Percentiles rank a stretch among this genome's conserved stretches.
Conservation (phyloP, 257 asterid genomes). For the Salvia miltiorrhiza region DNA sequence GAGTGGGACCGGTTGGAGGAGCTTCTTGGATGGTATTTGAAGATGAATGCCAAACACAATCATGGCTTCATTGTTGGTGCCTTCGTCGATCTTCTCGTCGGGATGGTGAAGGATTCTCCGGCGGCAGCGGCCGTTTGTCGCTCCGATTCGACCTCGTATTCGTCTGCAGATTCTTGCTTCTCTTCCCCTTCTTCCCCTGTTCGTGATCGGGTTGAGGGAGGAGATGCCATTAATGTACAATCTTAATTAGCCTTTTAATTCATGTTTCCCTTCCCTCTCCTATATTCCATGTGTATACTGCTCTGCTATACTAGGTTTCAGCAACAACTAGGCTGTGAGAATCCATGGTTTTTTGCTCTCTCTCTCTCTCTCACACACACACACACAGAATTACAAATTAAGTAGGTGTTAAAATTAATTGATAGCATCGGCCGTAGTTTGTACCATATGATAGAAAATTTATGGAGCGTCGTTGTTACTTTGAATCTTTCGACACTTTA, state of each 20-base stretch:
- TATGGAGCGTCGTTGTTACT: neutral
- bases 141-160: slow-evolving; percentile 35
- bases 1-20: slow-evolving; percentile 86
- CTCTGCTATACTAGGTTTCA: slow-evolving; percentile 20
- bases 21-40: slow-evolving; percentile 74
- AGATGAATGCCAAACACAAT: slow-evolving; percentile 59
- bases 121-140: slow-evolving; percentile 15
- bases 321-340: slow-evolving; percentile 1
- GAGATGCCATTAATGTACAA: slow-evolving; percentile 13
- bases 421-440: neutral
- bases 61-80: slow-evolving; percentile 77
- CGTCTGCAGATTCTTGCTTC: slow-evolving; percentile 54
- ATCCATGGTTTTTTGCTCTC: neutral
- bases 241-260: slow-evolving; percentile 13
- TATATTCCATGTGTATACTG: slow-evolving; percentile 19
- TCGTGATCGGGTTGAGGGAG: slow-evolving; percentile 2
- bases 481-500: neutral
- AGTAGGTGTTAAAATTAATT: neutral
- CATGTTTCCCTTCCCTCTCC: neutral
- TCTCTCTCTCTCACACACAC: neutral
- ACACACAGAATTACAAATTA: neutral
- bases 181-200: slow-evolving; percentile 43
- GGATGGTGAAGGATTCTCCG: slow-evolving; percentile 26
- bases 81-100: slow-evolving; percentile 66
- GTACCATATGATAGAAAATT: neutral